Evolutionary conservation across 73 alveolate species (phyloP).

Genomic region (Tetrahymena malaccensis): DNA sequence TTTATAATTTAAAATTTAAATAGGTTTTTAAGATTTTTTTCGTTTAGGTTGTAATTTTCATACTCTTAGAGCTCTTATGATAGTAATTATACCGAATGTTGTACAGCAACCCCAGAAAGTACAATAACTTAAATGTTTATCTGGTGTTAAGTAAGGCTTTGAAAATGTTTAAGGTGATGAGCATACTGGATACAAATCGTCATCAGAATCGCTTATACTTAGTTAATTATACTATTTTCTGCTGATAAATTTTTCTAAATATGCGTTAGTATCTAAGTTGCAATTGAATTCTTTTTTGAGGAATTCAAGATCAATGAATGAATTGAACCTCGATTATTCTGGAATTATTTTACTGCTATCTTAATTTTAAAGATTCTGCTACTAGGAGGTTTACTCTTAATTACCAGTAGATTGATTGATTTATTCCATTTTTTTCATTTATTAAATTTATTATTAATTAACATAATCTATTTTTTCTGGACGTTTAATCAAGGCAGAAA

Average conservation of each 20-base stretch:
- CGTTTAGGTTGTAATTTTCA: not conserved
- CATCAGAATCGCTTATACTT: slow-evolving; percentile 6
- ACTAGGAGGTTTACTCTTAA: not conserved
- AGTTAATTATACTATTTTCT: not conserved
- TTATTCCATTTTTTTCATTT: not conserved
- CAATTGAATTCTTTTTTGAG: not conserved
- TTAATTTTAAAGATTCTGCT: not conserved
- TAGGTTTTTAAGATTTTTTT: not conserved
- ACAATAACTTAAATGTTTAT: slow-evolving; percentile 25
- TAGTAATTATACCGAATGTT: slow-evolving; percentile 2
- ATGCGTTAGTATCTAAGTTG: not conserved
- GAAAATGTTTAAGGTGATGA: slow-evolving; percentile 4
- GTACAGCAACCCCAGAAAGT: slow-evolving; percentile 44
- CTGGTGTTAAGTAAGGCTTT: slow-evolving; percentile 39
- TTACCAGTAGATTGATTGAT: not conserved
- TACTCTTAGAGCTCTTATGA: not conserved
- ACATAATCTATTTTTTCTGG: slow-evolving; percentile 12
- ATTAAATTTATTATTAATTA: not conserved
- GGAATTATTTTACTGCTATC: not conserved
- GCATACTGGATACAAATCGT: slow-evolving; percentile 28
- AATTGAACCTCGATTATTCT: slow-evolving; percentile 4
- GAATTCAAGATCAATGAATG: slow-evolving; percentile 18
- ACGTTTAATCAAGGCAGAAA: slow-evolving; percentile 5
- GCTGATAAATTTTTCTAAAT: not conserved
- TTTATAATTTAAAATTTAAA: no score